Evolutionary conservation across 331 rosid species (phyloP), one percentile per base, ranked within the genome.

Genomic region (Pyrus hybrid): DNA sequence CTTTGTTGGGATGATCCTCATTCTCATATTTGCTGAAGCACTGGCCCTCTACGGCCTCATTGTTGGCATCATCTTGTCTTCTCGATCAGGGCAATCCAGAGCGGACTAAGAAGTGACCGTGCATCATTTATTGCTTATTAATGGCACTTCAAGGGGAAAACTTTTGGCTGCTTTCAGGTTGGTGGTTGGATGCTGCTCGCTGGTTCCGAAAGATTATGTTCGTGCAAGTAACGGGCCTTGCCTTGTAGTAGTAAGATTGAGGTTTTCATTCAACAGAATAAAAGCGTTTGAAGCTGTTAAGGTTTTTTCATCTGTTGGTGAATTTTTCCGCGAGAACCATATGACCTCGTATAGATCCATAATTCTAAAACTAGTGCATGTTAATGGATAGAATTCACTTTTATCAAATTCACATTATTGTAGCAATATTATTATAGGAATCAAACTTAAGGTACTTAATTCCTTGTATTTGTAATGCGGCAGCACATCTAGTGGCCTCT

Each of bases 71-170:
- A 90, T 90, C 77, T 74, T 90, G 87, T 90, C 96, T 69, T 91
- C 96, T 32, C 90, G 96, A 75, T 91, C 96, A 72, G 96, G 96
- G 63, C 96, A 91, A 82, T 91, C 96, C 76, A 88, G 96, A 88
- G 96, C 93, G 20, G 96, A 91, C 4, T 91, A 85, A 82, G 87
- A 57, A 75, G 72, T 71, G 29, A 70, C 73, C 20, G 12, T 66
- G 83, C 70, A 58, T 90, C 80, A 85, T 90, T 88, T 66, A 67
- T 76, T 65, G 18, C 86, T 73, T 65, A 26, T 67, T 66, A 5
- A 71, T 66, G 76, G 79, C 56, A 79, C 81, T 53, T 77, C 25
- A 71, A 70, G 81, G 41, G 75, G 32, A 57, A 75, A 70, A 26
- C 63, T 75, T 77, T 87, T 79, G 73, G 82, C 79, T 56, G 60